Base-by-base conservation (phyloP, 2,329 filamentous ascomycete species). In the Penicillium freii region DNA sequence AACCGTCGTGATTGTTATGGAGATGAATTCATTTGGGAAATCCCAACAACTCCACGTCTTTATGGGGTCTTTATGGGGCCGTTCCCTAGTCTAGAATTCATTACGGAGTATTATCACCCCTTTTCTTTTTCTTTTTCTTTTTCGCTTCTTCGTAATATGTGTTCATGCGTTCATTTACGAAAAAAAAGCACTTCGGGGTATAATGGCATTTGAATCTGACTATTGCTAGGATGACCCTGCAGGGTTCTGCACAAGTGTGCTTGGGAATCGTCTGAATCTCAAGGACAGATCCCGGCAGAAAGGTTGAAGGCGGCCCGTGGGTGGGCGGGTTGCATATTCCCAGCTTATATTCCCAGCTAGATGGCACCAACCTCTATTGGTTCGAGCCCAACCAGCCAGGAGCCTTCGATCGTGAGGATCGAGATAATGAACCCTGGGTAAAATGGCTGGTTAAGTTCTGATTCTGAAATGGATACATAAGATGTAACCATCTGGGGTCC, bases 341-440 rank as follows among this genome's bases (percentile, higher is more conserved):
- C 71, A 68, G 63, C 61, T 52, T 21, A 39, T 64, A 61, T 67
- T 69, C 66, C 71, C 71, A 68, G 63, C 61, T 52, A 48, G 56
- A 55, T 66, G 71, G 71, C 57, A 69, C 66, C 53, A 44, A 36
- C 57, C 58, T 52, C 51, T 51, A 72, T 72, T 72, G 70, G 70
- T 45, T 49, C 63, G 34, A 44, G n/a, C 39, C 33, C 21, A 33
- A 19, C 21, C 17, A 38, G 25, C 25, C 15, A 45, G 48, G 19
- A 31, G 45, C 11, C 29, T 43, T 40, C 45, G 46, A 51, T 51
- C 31, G 38, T n/a, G 23, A 43, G 52, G n/a, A 51, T 55, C 46
- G 46, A 42, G 23, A 49, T 23, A 17, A 33, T 23, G 8, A 23
- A 7, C 17, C 15, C 9, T 34, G n/a, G 17, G 31, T 51, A 40